Percentiles rank a stretch among this genome's conserved stretches.
phyloP scores from a whole-genome alignment of 441 rosid species.

The Erodium trifolium region DNA sequence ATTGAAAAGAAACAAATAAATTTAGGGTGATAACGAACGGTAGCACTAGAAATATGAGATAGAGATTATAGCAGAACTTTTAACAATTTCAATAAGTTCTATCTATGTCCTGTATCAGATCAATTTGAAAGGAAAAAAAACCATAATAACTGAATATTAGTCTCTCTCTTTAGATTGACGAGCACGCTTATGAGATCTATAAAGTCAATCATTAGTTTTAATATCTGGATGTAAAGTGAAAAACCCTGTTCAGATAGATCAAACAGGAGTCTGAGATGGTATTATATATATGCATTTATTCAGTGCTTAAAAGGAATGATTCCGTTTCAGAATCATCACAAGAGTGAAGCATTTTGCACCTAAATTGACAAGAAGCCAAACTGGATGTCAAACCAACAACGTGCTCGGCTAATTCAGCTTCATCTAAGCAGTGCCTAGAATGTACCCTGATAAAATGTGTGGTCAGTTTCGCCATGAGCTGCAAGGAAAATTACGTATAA shows the following conservation, averaged over 20 bases:
- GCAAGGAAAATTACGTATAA: conserved; percentile 17
- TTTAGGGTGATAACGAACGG: conserved; percentile 10
- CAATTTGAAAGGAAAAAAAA: not conserved
- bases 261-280: not conserved
- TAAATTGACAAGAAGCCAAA: conserved; percentile 80
- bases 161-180: not conserved
- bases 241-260: not conserved
- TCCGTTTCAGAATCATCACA: conserved; percentile 3
- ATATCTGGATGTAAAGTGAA: not conserved
- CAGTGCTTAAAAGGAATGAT: not conserved
- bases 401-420: conserved; percentile 93
- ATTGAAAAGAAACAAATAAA: conserved; percentile 13
- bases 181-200: not conserved
- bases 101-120: not conserved
- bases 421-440: conserved; percentile 80
- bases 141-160: not conserved
- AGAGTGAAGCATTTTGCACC: conserved; percentile 30
- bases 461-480: conserved; percentile 70
- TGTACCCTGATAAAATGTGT: conserved; percentile 62
- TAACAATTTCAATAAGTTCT: not conserved
- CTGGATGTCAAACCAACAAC: conserved; percentile 74
- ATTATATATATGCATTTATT: not conserved
- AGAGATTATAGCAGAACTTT: not conserved
- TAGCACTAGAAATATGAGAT: conserved; percentile 1
- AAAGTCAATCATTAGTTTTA: not conserved